Base-by-base conservation (phyloP, 208 protist genomes). In the Trypanosoma caninum region DNA sequence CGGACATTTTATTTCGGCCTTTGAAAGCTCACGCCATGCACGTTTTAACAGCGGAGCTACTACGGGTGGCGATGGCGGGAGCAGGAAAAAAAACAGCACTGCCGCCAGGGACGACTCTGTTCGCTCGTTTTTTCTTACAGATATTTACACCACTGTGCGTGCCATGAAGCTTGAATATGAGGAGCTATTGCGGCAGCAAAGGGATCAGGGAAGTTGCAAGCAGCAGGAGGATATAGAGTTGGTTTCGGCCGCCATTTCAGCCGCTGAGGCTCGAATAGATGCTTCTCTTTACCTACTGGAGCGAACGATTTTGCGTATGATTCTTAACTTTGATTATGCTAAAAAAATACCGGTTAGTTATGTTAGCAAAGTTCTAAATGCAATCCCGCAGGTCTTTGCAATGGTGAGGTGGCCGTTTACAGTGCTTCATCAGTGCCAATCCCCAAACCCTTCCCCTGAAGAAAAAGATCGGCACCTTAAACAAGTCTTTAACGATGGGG, bases 331-430 rank as follows among this genome's bases (percentile, higher is more conserved):
- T 44, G 37, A 57, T 64, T 28, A 33, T 35, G 55, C 48, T 8
- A 8, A 33, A 22, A 25, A 58, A 38, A 41, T 64, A 13, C 45
- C 54, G 18, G 14, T 16, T 0, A 59, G 42, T 30, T 82, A 86
- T 48, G 65, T 77, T 35, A 46, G 28, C 23, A 42, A 33, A 23
- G 69, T 73, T 14, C 59, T 73, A 18, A 38, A 28, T 4, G 27
- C 23, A 11, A 30, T 73, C 16, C 59, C 67, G 27, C 34, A 56
- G 38, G 23, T 66, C 8, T 73, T 87, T 28, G 56, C 56, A 3
- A 45, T 56, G 16, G 74, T 79, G 59, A 47, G 64, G 30, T 84
- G 81, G 77, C 77, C 77, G 2, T 57, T 59, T 6, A 70, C 65
- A 54, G 48, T 87, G n/a, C 35, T 87, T 0, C 68, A n/a, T n/a